These are phyloP conservation scores for Penicillium goetzii DNA, from an alignment of 495 filamentous ascomycete genomes.

Conservation along the genomic window DNA sequence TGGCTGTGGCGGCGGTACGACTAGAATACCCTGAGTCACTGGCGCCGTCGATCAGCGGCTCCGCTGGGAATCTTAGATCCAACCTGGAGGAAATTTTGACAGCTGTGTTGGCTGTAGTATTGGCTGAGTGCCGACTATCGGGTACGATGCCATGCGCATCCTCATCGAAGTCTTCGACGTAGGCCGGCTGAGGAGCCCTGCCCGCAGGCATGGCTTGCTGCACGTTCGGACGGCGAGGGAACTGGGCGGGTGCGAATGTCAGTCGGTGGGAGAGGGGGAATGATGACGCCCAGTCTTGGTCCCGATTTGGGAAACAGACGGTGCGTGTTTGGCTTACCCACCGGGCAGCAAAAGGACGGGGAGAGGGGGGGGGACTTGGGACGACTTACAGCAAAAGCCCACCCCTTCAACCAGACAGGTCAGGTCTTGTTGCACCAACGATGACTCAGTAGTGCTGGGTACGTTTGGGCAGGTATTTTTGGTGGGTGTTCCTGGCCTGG, in stretches of 20 bases:
- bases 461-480: constrained; percentile 13
- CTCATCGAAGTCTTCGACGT: constrained; percentile 62
- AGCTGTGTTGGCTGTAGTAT: constrained; percentile 48
- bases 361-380: constrained; percentile 10
- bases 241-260: constrained; percentile 13
- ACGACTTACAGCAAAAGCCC: constrained; percentile 15
- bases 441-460: constrained; percentile 18
- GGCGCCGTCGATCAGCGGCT: constrained; percentile 50
- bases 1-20: constrained; percentile 60
- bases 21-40: constrained; percentile 70
- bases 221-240: constrained; percentile 22
- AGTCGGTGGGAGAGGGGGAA: constrained; percentile 15
- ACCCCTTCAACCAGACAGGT: constrained; percentile 11
- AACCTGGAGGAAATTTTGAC: constrained; percentile 58
- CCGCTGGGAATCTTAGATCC: constrained; percentile 40
- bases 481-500: constrained; percentile 10
- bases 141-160: constrained; percentile 50
- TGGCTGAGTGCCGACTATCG: constrained; percentile 55
- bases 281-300: constrained; percentile 23
- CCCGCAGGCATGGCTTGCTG: constrained; percentile 45
- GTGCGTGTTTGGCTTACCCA: constrained; percentile 12
- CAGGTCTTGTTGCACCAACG: neutral
- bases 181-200: constrained; percentile 49
- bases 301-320: constrained; percentile 17
- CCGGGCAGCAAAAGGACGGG: constrained; percentile 11